These are phyloP conservation scores for Senna tora DNA, from an alignment of 306 rosid species.

Conservation along the genomic window DNA sequence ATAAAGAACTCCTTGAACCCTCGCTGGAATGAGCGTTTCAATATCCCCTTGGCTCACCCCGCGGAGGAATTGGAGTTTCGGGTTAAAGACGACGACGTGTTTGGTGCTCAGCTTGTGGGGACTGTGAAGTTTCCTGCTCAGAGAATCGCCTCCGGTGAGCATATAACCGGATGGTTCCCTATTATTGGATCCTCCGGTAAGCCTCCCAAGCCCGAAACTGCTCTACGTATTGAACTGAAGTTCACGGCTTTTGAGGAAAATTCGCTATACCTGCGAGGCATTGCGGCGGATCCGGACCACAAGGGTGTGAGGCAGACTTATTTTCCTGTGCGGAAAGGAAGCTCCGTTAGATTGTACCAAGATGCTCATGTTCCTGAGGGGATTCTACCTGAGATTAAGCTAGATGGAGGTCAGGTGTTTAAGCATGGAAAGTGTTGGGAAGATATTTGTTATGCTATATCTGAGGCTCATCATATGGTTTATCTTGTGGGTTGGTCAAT, in stretches of 20 bases:
- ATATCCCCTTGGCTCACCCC: conserved; percentile 77
- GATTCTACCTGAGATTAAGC: conserved; percentile 52
- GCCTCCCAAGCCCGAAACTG: conserved; percentile 58
- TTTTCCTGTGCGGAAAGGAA: conserved; percentile 84
- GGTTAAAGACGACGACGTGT: conserved; percentile 75
- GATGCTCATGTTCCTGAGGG: conserved; percentile 72
- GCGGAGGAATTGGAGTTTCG: conserved; percentile 58
- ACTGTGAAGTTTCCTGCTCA: conserved; percentile 58
- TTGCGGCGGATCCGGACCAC: conserved; percentile 76
- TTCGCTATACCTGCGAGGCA: conserved; percentile 51
- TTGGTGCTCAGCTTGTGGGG: conserved; percentile 75
- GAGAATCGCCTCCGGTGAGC: conserved; percentile 48
- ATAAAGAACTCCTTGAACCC: conserved; percentile 67
- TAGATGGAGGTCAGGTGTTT: conserved; percentile 61
- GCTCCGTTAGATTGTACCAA: conserved; percentile 72
- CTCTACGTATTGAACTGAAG: conserved; percentile 57
- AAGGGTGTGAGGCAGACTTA: conserved; percentile 70
- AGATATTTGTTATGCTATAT: conserved; percentile 82
- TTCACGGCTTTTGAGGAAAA: conserved; percentile 57
- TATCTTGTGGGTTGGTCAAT: conserved; percentile 88
- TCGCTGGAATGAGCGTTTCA: conserved; percentile 66
- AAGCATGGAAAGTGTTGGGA: conserved; percentile 78
- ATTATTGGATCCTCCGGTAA: conserved; percentile 47
- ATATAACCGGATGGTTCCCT: conserved; percentile 61
- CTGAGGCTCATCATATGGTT: conserved; percentile 92